These are phyloP conservation scores for Stachybotrys elegans DNA, from an alignment of 2,329 filamentous ascomycete species.

Conservation along the genomic window DNA sequence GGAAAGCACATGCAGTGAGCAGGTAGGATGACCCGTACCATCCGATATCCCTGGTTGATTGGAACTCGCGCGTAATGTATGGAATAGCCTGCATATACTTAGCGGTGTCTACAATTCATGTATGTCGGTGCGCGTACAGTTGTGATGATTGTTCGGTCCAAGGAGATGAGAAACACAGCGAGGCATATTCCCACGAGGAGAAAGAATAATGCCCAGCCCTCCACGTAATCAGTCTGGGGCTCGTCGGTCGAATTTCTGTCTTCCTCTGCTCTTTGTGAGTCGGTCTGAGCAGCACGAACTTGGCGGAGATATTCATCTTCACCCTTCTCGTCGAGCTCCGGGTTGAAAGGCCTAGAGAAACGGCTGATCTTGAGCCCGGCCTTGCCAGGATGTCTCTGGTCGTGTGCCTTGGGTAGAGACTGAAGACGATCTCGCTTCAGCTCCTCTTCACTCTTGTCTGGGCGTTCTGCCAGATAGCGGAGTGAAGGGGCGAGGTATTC, in stretches of 20 bases:
- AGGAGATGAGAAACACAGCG: not conserved
- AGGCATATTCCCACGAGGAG: not conserved
- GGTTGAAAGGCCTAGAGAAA: constrained; percentile 4
- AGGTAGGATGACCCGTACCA: constrained; percentile 21
- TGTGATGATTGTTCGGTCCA: constrained; percentile 1
- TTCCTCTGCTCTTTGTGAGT: not conserved
- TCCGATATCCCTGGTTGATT: constrained; percentile 32
- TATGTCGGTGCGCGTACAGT: not conserved
- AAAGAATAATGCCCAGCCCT: not conserved
- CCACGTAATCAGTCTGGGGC: not conserved
- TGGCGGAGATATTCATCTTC: not conserved
- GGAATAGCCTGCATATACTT: constrained; percentile 27
- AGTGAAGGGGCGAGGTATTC: not conserved
- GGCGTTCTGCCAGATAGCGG: not conserved
- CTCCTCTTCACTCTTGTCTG: not conserved
- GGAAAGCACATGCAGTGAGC: constrained; percentile 15
- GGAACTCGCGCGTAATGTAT: constrained; percentile 25
- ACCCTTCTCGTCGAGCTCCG: not conserved
- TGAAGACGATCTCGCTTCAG: not conserved
- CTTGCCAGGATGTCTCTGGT: constrained; percentile 3
- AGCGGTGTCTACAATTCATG: not conserved
- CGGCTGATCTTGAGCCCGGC: not conserved
- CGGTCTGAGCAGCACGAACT: not conserved
- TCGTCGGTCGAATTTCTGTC: not conserved
- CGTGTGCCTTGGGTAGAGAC: not conserved